These are phyloP conservation scores for Apiospora pterosperma DNA, from an alignment of 2,329 filamentous ascomycete genomes.

Conservation along the genomic window DNA sequence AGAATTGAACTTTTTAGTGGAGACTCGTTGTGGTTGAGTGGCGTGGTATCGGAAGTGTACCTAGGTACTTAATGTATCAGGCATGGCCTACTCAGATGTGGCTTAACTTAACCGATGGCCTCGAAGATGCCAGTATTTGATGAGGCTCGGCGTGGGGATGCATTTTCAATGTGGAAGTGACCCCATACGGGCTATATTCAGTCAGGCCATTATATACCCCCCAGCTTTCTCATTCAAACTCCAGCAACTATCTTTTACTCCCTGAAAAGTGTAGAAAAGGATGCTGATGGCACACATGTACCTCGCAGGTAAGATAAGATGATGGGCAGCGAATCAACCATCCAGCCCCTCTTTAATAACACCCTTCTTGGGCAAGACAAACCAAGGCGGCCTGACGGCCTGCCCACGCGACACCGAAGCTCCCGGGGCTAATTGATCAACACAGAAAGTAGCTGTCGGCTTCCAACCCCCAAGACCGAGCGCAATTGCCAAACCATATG, in stretches of 20 bases:
- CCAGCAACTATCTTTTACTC: not conserved
- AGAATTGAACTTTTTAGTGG: slow-evolving; percentile 1
- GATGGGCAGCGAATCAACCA: not conserved
- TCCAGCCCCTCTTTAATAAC: not conserved
- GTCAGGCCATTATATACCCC: not conserved
- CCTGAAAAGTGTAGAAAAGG: not conserved
- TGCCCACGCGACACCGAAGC: slow-evolving; percentile 2
- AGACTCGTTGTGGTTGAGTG: no score
- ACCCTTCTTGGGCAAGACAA: not conserved
- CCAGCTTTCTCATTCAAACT: not conserved
- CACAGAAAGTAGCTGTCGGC: not conserved
- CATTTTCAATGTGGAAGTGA: not conserved
- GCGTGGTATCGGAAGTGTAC: no score
- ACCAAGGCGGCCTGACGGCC: not conserved
- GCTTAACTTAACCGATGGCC: not conserved
- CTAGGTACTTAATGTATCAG: no score
- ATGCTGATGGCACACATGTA: not conserved
- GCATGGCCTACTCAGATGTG: not conserved
- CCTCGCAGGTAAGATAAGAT: not conserved
- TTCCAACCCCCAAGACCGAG: not conserved
- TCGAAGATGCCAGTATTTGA: not conserved
- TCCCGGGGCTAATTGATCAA: not conserved
- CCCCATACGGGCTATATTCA: not conserved
- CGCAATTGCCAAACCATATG: not conserved
- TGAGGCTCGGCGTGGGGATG: not conserved